Evolutionary conservation across 2,329 filamentous ascomycete genomes (phyloP).

Genomic region (Ramichloridium luteum): DNA sequence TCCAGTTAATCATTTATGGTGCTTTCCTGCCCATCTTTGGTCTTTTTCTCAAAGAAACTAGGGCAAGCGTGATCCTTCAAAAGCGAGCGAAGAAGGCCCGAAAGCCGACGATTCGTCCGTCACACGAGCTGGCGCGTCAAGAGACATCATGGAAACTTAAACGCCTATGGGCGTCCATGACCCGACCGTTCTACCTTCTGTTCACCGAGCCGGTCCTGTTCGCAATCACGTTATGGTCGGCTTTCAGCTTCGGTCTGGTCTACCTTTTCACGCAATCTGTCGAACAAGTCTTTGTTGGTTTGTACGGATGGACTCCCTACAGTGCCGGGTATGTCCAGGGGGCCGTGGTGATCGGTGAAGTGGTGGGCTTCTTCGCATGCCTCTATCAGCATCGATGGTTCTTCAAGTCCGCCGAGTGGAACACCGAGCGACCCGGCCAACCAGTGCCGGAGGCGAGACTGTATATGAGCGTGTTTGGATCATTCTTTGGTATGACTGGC

Average conservation of each 20-base stretch:
- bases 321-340: slow-evolving; percentile 34
- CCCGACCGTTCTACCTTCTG: slow-evolving; percentile 30
- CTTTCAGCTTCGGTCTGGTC: slow-evolving; percentile 35
- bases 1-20: slow-evolving; percentile 34
- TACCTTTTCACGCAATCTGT: slow-evolving; percentile 41
- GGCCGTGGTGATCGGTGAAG: slow-evolving; percentile 35
- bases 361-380: slow-evolving; percentile 29
- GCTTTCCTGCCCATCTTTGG: slow-evolving; percentile 30
- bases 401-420: slow-evolving; percentile 29
- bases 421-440: slow-evolving; percentile 24
- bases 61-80: slow-evolving; percentile 35
- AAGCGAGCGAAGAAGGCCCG: slow-evolving; percentile 26
- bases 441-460: slow-evolving; percentile 36
- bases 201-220: slow-evolving; percentile 40
- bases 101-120: slow-evolving; percentile 16
- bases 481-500: slow-evolving; percentile 35
- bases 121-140: slow-evolving; percentile 23
- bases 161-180: slow-evolving; percentile 24
- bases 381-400: slow-evolving; percentile 27
- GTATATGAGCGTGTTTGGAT: slow-evolving; percentile 32
- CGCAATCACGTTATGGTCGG: slow-evolving; percentile 37
- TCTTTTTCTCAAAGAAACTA: slow-evolving; percentile 35
- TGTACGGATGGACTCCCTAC: slow-evolving; percentile 32
- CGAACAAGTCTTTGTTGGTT: slow-evolving; percentile 29
- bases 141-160: not conserved